phyloP scores from a whole-genome alignment of 2,329 filamentous ascomycete species.

The Hysterium pulicare region DNA sequence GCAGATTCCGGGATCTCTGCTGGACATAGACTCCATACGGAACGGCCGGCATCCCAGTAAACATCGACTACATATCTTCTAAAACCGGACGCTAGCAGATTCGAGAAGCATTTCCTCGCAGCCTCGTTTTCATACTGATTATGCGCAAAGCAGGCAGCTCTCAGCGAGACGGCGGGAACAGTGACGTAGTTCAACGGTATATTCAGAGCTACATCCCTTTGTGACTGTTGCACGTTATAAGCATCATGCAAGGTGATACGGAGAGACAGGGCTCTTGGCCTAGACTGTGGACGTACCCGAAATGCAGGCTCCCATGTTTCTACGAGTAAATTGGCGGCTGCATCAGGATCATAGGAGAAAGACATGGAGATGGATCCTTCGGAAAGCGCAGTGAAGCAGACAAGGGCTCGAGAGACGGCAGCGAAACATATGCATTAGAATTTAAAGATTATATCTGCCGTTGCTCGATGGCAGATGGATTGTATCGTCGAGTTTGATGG shows the following conservation, averaged over 20 bases:
- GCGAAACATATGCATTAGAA: background rate
- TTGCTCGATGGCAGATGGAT: background rate
- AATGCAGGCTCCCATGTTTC: conserved; percentile 14
- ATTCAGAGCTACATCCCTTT: conserved; percentile 58
- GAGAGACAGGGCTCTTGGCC: background rate
- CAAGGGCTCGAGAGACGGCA: background rate
- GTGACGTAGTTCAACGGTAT: conserved; percentile 64
- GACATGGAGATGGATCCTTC: conserved; percentile 3
- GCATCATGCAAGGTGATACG: background rate
- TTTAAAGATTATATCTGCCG: background rate
- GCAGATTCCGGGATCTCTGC: conserved; percentile 45
- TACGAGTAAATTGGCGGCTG: conserved; percentile 7
- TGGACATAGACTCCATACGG: conserved; percentile 60
- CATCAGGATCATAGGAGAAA: conserved; percentile 10
- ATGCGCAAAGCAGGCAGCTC: conserved; percentile 56
- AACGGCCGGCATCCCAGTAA: conserved; percentile 58
- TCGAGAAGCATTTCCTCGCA: conserved; percentile 58
- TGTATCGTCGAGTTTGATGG: too few species aligned
- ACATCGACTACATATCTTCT: conserved; percentile 57
- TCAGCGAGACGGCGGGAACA: conserved; percentile 54
- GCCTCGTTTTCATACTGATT: conserved; percentile 52
- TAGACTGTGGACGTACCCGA: conserved; percentile 10
- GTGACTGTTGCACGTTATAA: conserved; percentile 44
- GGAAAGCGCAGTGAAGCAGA: background rate
- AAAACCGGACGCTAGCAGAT: conserved; percentile 60